phyloP scores from a whole-genome alignment of 2,329 filamentous ascomycete species.

The Rhinocladiella similis region DNA sequence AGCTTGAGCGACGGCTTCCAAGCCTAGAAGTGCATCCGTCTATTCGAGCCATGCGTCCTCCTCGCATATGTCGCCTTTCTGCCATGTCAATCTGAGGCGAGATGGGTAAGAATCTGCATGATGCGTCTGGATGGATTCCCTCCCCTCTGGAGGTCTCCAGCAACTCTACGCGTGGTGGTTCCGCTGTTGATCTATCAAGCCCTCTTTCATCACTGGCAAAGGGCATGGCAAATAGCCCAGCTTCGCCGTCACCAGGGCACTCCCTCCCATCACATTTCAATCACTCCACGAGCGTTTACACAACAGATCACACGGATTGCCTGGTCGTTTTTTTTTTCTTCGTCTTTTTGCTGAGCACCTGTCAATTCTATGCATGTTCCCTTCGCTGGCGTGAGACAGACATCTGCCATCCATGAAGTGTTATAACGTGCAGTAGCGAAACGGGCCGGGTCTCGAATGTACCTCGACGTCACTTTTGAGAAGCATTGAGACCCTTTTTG shows the following conservation, averaged over 20 bases:
- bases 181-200: background rate
- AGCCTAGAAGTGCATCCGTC: conserved; percentile 6
- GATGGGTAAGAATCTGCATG: conserved; percentile 18
- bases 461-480: conserved; percentile 27
- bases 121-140: conserved; percentile 13
- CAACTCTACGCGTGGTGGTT: background rate
- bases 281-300: conserved; percentile 20
- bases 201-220: background rate
- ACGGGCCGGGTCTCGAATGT: conserved; percentile 21
- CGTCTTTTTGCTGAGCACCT: conserved; percentile 2
- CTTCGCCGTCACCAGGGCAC: conserved; percentile 12
- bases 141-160: too few species aligned
- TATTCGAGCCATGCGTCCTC: conserved; percentile 14
- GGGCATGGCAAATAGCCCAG: conserved; percentile 8
- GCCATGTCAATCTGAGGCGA: conserved; percentile 24
- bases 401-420: conserved; percentile 25
- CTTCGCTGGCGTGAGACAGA: conserved; percentile 23
- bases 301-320: conserved; percentile 3
- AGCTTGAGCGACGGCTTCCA: conserved; percentile 8
- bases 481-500: conserved; percentile 19
- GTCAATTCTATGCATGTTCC: conserved; percentile 18
- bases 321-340: conserved; percentile 4
- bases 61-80: conserved; percentile 12
- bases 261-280: conserved; percentile 12
- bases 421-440: conserved; percentile 22